Evolutionary conservation across 495 filamentous ascomycete genomes (phyloP), one percentile per base, ranked within the genome.

Genomic region (Durotheca rogersii): DNA sequence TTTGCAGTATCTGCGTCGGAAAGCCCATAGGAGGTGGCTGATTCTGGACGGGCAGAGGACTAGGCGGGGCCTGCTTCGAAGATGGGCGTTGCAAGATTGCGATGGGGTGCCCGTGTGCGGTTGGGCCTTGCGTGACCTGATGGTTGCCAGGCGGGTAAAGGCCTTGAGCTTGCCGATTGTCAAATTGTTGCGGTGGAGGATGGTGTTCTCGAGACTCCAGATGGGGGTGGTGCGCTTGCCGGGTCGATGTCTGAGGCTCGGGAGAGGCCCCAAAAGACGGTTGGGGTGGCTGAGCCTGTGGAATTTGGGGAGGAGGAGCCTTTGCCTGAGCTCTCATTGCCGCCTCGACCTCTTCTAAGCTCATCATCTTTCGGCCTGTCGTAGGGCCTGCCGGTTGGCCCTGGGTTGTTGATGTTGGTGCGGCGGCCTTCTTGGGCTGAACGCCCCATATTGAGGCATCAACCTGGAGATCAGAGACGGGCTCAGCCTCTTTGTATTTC

Each of bases 261-360:
- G 53, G 58, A 7, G 16, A 29, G 17, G 34, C 16, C 40, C 32
- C 11, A 19, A 35, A 47, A 9, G 59, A 51, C 33, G 68, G 58
- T 7, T 68, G 74, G 1, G 59, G 70, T 0, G 41, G 27, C 7
- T 62, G 51, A 43, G 61, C 42, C 35, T 60, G 47, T 18, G 65
- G 20, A 25, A 40, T 6, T 21, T 58, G 62, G 44, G 63, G 50
- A 45, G 63, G 50, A 31, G 70, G 50, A 36, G 64, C 47, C 56
- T 82, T 81, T 14, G 77, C 68, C 58, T 89, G 87, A 9, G 81
- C 77, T 29, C 89, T 82, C 77, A 99, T 87, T 58, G 90, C 84
- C 25, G 93, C 94, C 72, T 99, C 93, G 11, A 99, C 93, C 68
- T 97, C 93, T 64, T 97, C 93, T 49, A 99, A 62, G 59, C 89